Evolutionary conservation across 192 early-diverging fungal genomes (phyloP), one percentile per base, ranked within the genome.

Genomic region (Cetraspora pellucida): DNA sequence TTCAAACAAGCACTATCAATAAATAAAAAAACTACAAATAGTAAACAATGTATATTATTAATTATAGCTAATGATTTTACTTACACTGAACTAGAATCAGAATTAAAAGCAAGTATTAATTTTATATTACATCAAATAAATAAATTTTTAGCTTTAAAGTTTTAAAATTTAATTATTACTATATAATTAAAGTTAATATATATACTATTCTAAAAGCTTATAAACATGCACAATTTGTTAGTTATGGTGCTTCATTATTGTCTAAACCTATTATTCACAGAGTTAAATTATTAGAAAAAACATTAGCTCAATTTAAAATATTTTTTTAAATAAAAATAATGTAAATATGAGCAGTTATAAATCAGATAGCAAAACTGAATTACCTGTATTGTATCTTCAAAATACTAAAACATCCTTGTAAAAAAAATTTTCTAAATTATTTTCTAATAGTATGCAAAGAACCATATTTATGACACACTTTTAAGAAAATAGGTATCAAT

Each of bases 261-360:
- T n/a, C 4, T 7, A 60, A 60, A 25, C 25, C 58, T 25, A 60
- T 60, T 60, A 25, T 60, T 2, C 1, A 25, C 10, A 0, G 11
- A 7, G 21, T 27, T 25, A 60, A 60, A 60, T 60, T 60, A 4
- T 23, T 21, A 2, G 10, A 19, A 23, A 21, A 59, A 59, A 6
- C 17, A 59, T 59, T 59, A 25, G 17, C 9, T 23, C 57, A 25
- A 60, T 60, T 60, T 60, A 23, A 60, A 28, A 21, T 27, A 25
- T 60, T 60, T 60, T 59, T 60, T 60, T 10, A 25, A 60, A 10
- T 8, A 25, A 60, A 60, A 4, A 60, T 21, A 25, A 60, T 60
- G 58, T 60, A n/a, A 60, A 60, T 27, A 60, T 60, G 25, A 28
- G 58, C 27, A 25, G 21, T 60, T 60, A 25, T 60, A 60, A 60